phyloP scores from a whole-genome alignment of 176 grass and related monocot genomes.

The Hordeum marinum region DNA sequence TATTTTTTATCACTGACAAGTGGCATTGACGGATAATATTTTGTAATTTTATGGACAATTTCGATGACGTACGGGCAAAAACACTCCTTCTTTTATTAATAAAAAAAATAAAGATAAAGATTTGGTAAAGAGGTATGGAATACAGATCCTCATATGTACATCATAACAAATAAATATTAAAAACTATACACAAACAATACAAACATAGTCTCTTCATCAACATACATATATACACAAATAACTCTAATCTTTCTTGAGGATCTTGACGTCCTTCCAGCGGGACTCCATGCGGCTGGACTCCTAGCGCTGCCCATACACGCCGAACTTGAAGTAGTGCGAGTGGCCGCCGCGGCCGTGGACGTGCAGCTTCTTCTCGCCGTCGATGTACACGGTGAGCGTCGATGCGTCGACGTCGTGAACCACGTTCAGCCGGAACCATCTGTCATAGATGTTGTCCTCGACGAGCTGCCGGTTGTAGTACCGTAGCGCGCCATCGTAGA shows the following conservation, averaged over 20 bases:
- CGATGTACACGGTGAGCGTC: constrained; percentile 15
- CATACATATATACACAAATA: too few species aligned
- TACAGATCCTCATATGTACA: too few species aligned
- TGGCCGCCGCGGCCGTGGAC: constrained; percentile 3
- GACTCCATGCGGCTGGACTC: constrained; percentile 29
- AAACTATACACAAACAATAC: too few species aligned
- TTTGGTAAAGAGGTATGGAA: too few species aligned
- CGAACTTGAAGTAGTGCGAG: constrained; percentile 55
- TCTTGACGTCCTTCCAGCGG: constrained; percentile 4
- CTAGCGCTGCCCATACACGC: constrained; percentile 20
- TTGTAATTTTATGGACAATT: too few species aligned
- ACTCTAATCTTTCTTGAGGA: background rate
- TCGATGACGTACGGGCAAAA: too few species aligned
- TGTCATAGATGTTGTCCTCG: constrained; percentile 33
- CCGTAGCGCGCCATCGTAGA: constrained; percentile 15
- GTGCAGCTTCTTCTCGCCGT: background rate
- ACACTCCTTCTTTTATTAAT: too few species aligned
- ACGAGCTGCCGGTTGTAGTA: constrained; percentile 22
- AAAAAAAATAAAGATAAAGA: too few species aligned
- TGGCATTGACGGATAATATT: too few species aligned
- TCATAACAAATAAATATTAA: too few species aligned
- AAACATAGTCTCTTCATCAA: too few species aligned
- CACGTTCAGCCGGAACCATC: constrained; percentile 57
- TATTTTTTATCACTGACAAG: too few species aligned
- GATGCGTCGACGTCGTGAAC: constrained; percentile 34